Base-by-base conservation (phyloP, 768 basidiomycete species). In the Rhizopogon rudus region DNA sequence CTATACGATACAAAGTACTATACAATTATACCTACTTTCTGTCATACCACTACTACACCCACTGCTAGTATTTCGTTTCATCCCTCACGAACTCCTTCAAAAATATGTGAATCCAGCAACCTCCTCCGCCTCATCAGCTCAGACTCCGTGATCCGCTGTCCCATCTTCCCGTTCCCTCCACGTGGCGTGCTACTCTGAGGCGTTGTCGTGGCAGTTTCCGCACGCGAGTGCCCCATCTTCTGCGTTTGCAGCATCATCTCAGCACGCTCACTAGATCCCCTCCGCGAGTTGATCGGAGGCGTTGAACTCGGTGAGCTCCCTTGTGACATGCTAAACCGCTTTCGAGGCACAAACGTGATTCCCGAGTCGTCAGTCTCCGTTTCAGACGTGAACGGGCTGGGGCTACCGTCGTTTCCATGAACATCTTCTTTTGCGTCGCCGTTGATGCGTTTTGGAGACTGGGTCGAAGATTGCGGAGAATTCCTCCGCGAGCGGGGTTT, bases 51-150 rank as follows among this genome's bases (percentile, higher is more conserved):
- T 20, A 20, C 20, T 7, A 31, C 29, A 31, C 29, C 1, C 6
- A 31, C 29, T 31, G 6, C 29, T 9, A 33, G 31, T 33, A 33
- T 33, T 25, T 33, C 31, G 31, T 33, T 33, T 37, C 35, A 37
- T 12, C 35, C 35, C 35, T 37, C 35, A 37, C 35, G 35, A 37
- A 12, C 35, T 42, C 60, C 60, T 16, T 68, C 69, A 78, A 74
- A 84, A 49, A 87, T 83, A 65, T 88, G 86, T 51, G 85, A 78
- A 60, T 89, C 87, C 52, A 94, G 74, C 66, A 94, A 67, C 63
- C 92, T 81, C 51, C 88, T 80, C 61, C 93, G 78, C 62, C 85
- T 73, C 78, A 94, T 86, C 67, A 93, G 68, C 69, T 91, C 90
- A 17, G 75, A 79, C 69, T 92, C 89, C n/a, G 81, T 79, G 54